Evolutionary conservation across 2,329 filamentous ascomycete genomes (phyloP).

Genomic region (Helotiales sp.): DNA sequence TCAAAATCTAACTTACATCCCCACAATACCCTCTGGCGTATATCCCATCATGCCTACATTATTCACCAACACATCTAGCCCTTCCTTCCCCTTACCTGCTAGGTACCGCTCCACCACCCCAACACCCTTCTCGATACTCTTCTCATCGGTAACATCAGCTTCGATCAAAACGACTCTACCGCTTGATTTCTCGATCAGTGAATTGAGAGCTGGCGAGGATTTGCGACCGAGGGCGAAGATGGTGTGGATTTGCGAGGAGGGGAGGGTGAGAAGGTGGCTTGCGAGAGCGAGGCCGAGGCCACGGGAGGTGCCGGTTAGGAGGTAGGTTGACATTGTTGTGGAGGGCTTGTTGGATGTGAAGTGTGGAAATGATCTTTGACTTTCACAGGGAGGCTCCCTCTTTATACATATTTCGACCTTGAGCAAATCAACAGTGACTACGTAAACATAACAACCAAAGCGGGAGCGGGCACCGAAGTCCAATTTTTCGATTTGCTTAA

Average conservation of each 20-base stretch:
- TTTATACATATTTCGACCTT: no score
- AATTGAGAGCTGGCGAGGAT: slow-evolving; percentile 43
- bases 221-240: slow-evolving; percentile 50
- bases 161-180: slow-evolving; percentile 46
- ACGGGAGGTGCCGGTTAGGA: slow-evolving; percentile 46
- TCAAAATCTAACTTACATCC: slow-evolving; percentile 23
- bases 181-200: slow-evolving; percentile 44
- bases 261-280: slow-evolving; percentile 40
- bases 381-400: no score
- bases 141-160: slow-evolving; percentile 46
- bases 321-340: slow-evolving; percentile 42
- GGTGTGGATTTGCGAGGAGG: slow-evolving; percentile 44
- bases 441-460: no score
- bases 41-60: slow-evolving; percentile 45
- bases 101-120: slow-evolving; percentile 43
- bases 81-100: slow-evolving; percentile 40
- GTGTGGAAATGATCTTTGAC: neutral
- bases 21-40: slow-evolving; percentile 14
- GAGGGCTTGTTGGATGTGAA: neutral
- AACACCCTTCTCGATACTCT: slow-evolving; percentile 45
- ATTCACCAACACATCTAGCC: slow-evolving; percentile 54
- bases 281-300: slow-evolving; percentile 46
- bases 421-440: no score
- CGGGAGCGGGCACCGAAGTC: no score
- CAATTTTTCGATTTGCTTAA: neutral